A percentile compares a stretch with the other conserved stretches of the same genome.
Evolutionary conservation across 1,284 basidiomycete genomes (phyloP).

Genomic region (Amylostereum areolatum): DNA sequence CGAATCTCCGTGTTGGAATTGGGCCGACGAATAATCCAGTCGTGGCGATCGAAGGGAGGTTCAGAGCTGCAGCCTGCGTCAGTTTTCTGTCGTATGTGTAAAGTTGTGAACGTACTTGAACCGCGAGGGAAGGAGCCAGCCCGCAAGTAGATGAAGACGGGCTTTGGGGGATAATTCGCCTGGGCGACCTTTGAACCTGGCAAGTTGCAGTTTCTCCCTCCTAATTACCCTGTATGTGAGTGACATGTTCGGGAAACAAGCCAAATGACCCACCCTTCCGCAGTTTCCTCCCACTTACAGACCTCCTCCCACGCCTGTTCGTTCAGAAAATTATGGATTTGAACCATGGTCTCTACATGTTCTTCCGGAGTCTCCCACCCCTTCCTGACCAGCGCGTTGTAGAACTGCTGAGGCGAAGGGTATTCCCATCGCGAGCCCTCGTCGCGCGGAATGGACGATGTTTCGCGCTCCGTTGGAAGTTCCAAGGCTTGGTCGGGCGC

Average conservation of each 20-base stretch:
- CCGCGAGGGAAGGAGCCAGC: slow-evolving; percentile 79
- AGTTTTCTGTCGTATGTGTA: neutral
- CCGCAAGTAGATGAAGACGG: slow-evolving; percentile 77
- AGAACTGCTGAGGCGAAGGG: slow-evolving; percentile 97
- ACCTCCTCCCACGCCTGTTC: slow-evolving; percentile 97
- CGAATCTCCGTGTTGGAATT: slow-evolving; percentile 73
- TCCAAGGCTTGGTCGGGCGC: slow-evolving; percentile 49
- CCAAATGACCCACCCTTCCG: slow-evolving; percentile 41
- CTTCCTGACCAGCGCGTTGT: slow-evolving; percentile 95
- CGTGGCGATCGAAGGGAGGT: slow-evolving; percentile 97
- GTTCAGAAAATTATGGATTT: slow-evolving; percentile 98
- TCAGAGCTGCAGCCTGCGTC: slow-evolving; percentile 51
- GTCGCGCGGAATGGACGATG: slow-evolving; percentile 85
- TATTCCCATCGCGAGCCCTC: slow-evolving; percentile 79
- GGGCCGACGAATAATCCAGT: slow-evolving; percentile 88
- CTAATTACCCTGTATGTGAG: slow-evolving; percentile 13
- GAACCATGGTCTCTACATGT: slow-evolving; percentile 94
- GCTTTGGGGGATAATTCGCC: slow-evolving; percentile 90
- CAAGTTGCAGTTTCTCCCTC: slow-evolving; percentile 59
- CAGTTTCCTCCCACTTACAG: slow-evolving; percentile 82
- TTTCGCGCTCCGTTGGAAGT: slow-evolving; percentile 73
- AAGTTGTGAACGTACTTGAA: slow-evolving; percentile 66
- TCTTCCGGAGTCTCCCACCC: slow-evolving; percentile 98
- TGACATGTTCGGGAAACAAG: no score
- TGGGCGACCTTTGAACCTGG: slow-evolving; percentile 86